Base-by-base conservation (phyloP, 1,139 yeast species). In the Hyphopichia buzzinii region DNA sequence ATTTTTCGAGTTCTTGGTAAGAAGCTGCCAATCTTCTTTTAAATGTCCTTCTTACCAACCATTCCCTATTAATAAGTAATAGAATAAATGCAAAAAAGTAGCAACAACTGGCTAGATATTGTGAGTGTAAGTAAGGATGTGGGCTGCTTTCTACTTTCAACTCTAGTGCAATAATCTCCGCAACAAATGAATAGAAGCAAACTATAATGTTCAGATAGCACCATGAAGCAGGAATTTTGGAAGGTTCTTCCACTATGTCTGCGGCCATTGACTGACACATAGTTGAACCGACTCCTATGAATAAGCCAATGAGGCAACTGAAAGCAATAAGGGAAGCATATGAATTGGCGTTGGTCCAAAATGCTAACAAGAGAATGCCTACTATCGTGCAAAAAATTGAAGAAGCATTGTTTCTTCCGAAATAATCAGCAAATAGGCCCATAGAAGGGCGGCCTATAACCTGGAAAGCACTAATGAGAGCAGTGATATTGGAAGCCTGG, bases 221-320 rank as follows among this genome's bases (percentile, higher is more conserved):
- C 82, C 86, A 80, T 1, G 79, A 81, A 4, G 83, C 72, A 1
- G 81, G 73, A 38, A 81, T 68, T 31, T 70, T 67, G 3, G 61
- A 59, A 3, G 74, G 68, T 2, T 55, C 57, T 31, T 64, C 68
- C 24, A 79, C 65, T 19, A 78, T 52, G 50, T 80, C 88, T 2
- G 82, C 75, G 7, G 78, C 74, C 36, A 83, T 51, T 1, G 86
- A 80, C 17, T 79, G 75, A 37, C 74, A 71, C 73, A 79, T 73
- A 10, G 80, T 76, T 49, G 81, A 75, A 11, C 81, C 84, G n/a
- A 81, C 74, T 30, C 89, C 90, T 37, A 79, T 60, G 10, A 73
- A 55, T 4, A 67, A 50, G 0, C 90, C 90, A 17, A 72, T 50
- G n/a, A 79, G 40, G 3, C 77, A 57, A 1, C 75, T 64, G 51